phyloP scores from a whole-genome alignment of 176 grass and related monocot species.

The Themeda triandra region DNA sequence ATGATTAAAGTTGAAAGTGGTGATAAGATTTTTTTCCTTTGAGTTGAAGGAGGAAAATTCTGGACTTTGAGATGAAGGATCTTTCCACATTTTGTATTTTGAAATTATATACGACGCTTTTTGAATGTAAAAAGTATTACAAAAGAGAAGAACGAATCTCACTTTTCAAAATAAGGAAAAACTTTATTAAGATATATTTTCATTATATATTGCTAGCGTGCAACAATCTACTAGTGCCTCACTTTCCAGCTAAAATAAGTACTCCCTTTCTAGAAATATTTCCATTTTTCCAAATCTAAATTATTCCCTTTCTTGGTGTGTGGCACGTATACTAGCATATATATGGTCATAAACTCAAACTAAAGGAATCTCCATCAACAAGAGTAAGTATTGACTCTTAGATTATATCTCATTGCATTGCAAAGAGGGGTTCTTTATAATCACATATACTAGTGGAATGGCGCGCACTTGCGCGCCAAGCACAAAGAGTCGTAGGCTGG shows the following conservation, averaged over 20 bases:
- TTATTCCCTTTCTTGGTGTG: not conserved
- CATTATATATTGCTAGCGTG: not conserved
- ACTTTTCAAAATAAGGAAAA: not conserved
- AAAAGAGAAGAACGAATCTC: not conserved
- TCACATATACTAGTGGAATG: no score
- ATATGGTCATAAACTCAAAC: no score
- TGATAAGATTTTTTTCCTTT: not conserved
- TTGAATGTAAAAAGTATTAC: not conserved
- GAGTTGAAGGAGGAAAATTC: constrained; percentile 15
- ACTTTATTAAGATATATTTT: no score
- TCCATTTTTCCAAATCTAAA: not conserved
- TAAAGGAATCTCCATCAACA: no score
- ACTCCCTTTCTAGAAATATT: not conserved
- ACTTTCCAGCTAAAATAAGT: no score
- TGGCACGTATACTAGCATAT: no score
- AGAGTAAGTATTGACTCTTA: no score
- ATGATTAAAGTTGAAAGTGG: not conserved
- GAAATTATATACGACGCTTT: not conserved
- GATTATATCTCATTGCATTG: no score
- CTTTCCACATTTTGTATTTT: not conserved
- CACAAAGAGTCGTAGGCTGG: no score
- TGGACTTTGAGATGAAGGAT: not conserved
- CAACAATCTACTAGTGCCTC: no score
- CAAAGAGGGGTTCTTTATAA: no score
- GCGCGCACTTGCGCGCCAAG: no score